Evolutionary conservation across 495 filamentous ascomycete genomes (phyloP).

Genomic region (Penicillium desertorum): DNA sequence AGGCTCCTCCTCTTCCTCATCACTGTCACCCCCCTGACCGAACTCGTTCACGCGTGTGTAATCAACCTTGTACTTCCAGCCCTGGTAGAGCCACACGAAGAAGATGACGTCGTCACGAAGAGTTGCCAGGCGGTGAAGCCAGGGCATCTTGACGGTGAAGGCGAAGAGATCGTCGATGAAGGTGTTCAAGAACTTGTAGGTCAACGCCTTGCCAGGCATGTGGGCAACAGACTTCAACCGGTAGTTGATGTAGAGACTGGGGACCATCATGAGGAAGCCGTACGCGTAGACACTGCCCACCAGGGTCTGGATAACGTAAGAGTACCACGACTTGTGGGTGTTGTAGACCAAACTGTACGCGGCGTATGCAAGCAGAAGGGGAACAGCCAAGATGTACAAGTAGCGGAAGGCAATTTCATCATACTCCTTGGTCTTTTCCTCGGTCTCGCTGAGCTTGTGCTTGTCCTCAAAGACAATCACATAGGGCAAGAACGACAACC

Average conservation of each 20-base stretch:
- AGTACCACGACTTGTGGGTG: slow-evolving; percentile 97
- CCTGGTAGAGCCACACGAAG: slow-evolving; percentile 97
- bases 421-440: slow-evolving; percentile 97
- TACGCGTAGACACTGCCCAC: slow-evolving; percentile 97
- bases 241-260: slow-evolving; percentile 97
- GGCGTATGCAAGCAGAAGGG: slow-evolving; percentile 84
- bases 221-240: slow-evolving; percentile 93
- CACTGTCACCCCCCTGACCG: slow-evolving; percentile 89
- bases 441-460: slow-evolving; percentile 89
- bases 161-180: slow-evolving; percentile 90
- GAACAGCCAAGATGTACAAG: slow-evolving; percentile 87
- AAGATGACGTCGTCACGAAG: slow-evolving; percentile 96
- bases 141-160: slow-evolving; percentile 99
- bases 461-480: slow-evolving; percentile 91
- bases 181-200: slow-evolving; percentile 88
- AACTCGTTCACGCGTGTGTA: slow-evolving; percentile 95
- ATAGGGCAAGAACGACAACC: slow-evolving; percentile 78
- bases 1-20: slow-evolving; percentile 60
- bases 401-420: slow-evolving; percentile 97
- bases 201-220: slow-evolving; percentile 95
- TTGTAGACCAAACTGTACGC: slow-evolving; percentile 89
- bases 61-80: slow-evolving; percentile 89
- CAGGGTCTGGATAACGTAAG: slow-evolving; percentile 84
- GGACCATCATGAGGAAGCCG: slow-evolving; percentile 99
- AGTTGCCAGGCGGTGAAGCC: slow-evolving; percentile 90